Conservation (phyloP, 2,329 filamentous ascomycete genomes). For the Emergomyces pasteurianus region DNA sequence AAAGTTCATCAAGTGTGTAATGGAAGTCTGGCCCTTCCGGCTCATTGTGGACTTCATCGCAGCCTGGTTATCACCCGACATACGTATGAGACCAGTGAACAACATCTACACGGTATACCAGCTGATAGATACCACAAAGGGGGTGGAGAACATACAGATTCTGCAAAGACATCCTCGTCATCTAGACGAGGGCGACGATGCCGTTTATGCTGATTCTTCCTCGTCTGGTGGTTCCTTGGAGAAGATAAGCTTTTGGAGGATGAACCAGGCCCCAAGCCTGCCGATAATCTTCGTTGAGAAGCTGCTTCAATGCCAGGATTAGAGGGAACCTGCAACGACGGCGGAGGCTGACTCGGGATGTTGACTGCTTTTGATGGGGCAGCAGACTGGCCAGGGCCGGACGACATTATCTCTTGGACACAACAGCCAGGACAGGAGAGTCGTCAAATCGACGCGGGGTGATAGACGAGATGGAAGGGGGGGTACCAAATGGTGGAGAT, state of each 20-base stretch:
- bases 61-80: slow-evolving; percentile 29
- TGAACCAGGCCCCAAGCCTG: slow-evolving; percentile 28
- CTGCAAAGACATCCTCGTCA: slow-evolving; percentile 79
- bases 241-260: slow-evolving; percentile 26
- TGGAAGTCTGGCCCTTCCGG: slow-evolving; percentile 87
- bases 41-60: slow-evolving; percentile 53
- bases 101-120: background rate
- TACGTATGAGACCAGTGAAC: background rate
- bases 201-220: slow-evolving; percentile 72
- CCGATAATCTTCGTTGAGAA: slow-evolving; percentile 31
- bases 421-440: background rate
- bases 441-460: background rate
- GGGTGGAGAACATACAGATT: slow-evolving; percentile 50
- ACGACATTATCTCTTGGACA: slow-evolving; percentile 23
- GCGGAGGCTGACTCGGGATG: slow-evolving; percentile 21
- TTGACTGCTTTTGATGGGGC: slow-evolving; percentile 30
- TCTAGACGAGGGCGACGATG: slow-evolving; percentile 61
- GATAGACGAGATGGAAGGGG: background rate
- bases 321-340: slow-evolving; percentile 23
- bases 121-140: background rate
- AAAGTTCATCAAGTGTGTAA: slow-evolving; percentile 94
- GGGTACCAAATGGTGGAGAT: background rate
- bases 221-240: slow-evolving; percentile 59
- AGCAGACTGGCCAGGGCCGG: slow-evolving; percentile 24
- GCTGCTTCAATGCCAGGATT: slow-evolving; percentile 22